These are phyloP conservation scores for Ensete ventricosum DNA, from an alignment of 176 grass and related monocot genomes.

Conservation along the genomic window DNA sequence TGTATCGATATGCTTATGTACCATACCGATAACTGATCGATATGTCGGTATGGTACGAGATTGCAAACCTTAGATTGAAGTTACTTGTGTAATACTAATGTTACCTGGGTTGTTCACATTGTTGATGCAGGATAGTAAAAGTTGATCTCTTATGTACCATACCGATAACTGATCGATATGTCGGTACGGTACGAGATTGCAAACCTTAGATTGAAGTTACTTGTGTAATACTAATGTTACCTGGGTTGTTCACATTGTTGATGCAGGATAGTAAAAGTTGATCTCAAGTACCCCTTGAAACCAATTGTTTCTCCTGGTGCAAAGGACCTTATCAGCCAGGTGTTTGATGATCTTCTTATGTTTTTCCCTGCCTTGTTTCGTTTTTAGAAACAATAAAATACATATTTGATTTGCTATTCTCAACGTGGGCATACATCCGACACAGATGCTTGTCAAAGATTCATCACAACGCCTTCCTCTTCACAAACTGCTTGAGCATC, in stretches of 20 bases:
- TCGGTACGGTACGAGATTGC: no score
- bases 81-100: no score
- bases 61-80: no score
- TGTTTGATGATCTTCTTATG: conserved; percentile 8
- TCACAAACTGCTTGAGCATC: conserved; percentile 70
- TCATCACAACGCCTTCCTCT: conserved; percentile 42
- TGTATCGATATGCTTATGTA: no score
- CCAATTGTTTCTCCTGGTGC: conserved; percentile 56
- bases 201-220: no score
- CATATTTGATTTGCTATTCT: background rate
- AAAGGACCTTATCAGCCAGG: conserved; percentile 73
- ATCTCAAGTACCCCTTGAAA: conserved; percentile 70
- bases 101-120: background rate
- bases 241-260: background rate
- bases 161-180: no score
- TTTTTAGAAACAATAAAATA: no score
- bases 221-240: background rate
- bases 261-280: conserved; percentile 83
- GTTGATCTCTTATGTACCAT: conserved; percentile 34
- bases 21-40: no score
- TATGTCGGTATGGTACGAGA: no score
- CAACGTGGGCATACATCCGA: background rate
- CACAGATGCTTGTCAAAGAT: conserved; percentile 83
- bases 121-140: conserved; percentile 63
- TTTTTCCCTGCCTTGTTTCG: background rate